A percentile compares a stretch with the other conserved stretches of the same genome.
Conservation (phyloP, 768 basidiomycete species). For the Cystobasidium onofrii region DNA sequence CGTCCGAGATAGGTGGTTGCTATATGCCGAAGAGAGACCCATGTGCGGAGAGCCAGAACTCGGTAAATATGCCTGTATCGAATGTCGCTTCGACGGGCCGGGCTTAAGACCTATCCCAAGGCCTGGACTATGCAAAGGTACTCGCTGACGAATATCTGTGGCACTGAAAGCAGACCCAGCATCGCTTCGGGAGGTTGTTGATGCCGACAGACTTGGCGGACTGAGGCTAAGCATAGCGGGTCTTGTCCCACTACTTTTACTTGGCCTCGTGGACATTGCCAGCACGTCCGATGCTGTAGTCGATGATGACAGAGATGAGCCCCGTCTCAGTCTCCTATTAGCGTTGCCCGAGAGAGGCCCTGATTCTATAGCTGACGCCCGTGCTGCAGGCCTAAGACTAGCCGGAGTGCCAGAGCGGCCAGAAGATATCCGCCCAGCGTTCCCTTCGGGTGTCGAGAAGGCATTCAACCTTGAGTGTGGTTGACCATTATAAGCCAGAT, state of each 20-base stretch:
- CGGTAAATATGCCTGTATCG: not conserved
- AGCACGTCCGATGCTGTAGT: not conserved
- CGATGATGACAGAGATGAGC: not conserved
- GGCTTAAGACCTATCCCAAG: not conserved
- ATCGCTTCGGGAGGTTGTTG: not conserved
- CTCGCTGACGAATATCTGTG: not conserved
- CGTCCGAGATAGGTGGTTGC: not conserved
- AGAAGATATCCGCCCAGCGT: not conserved
- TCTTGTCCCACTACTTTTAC: not conserved
- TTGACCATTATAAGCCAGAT: constrained; percentile 7
- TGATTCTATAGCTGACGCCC: not conserved
- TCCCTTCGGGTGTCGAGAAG: not conserved
- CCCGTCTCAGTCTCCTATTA: not conserved
- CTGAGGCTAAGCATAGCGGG: not conserved
- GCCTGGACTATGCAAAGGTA: not conserved
- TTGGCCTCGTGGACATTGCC: not conserved
- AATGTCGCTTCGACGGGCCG: not conserved
- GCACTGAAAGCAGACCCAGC: not conserved
- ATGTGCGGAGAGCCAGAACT: not conserved
- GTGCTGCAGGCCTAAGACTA: not conserved
- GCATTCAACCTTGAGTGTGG: not conserved
- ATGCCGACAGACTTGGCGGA: not conserved
- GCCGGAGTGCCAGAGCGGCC: not conserved
- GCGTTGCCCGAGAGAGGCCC: not conserved
- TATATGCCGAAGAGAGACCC: not conserved